Evolutionary conservation across 495 filamentous ascomycete species (phyloP), one percentile per base, ranked within the genome.

Genomic region (Lasiosphaeris hirsuta): DNA sequence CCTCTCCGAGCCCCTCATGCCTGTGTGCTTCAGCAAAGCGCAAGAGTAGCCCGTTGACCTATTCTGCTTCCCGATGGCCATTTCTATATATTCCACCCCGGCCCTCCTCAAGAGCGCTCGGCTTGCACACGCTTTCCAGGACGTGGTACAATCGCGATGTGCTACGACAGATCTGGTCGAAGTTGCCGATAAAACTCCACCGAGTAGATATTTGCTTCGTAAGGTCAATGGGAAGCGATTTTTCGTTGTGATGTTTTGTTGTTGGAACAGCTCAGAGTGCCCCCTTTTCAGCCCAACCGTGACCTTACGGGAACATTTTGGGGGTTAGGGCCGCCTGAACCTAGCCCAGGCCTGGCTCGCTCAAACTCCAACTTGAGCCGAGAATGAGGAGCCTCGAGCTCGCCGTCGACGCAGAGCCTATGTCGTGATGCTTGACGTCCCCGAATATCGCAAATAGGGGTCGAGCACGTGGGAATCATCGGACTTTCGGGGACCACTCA

Each of bases 71-170:
- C 5, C 15, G 43, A 46, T 8, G 14, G 43, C 43, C 18, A 19
- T 46, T 19, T 46, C 15, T 5, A 30, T 30, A 5, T 5, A 30
- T 30, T 5, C 23, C 23, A 30, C 23, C 5, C 23, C 5, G 23
- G 43, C 23, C 43, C 43, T 18, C 15, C 17, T 13, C 10, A 10
- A 23, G 15, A 10, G 43, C 3, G 13, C 43, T 46, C 43, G 43
- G 15, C 15, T 8, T 46, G 43, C 15, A 46, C 43, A 46, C 33
- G 8, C 8, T 23, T 36, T 49, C 46, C 8, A 7, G 23, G n/a
- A 4, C 23, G 46, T 49, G 9, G 46, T 36, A 49, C 46, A 4
- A 49, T 49, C 46, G 33, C 46, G 46, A 49, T 35, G 46, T 33
- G 17, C 8, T 34, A 2, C 17, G 43, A 45, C 35, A 6, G 23